These are phyloP conservation scores for Rhodotorula sp. DNA, from an alignment of 1,284 basidiomycete genomes.

Conservation along the genomic window DNA sequence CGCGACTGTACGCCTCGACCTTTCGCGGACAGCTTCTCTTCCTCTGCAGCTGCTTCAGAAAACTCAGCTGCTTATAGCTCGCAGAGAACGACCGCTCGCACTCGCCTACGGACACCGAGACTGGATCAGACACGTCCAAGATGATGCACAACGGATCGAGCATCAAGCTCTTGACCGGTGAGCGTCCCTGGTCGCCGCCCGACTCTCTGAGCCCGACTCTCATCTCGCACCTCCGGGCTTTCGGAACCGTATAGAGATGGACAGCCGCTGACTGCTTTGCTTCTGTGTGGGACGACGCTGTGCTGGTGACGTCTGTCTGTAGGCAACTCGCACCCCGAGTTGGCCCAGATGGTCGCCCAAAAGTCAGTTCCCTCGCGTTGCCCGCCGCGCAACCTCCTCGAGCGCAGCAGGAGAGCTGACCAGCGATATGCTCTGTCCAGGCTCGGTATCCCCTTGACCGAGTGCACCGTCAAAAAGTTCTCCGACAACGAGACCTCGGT, in stretches of 20 bases:
- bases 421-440: slow-evolving; percentile 53
- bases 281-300: background rate
- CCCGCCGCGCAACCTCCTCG: background rate
- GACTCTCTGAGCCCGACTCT: background rate
- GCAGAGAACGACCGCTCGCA: background rate
- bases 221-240: background rate
- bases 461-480: slow-evolving; percentile 91
- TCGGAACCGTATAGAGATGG: too few relatives aligned
- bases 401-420: slow-evolving; percentile 2
- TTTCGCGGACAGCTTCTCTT: background rate
- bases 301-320: slow-evolving; percentile 20
- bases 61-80: background rate
- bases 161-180: slow-evolving; percentile 87
- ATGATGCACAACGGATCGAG: slow-evolving; percentile 78
- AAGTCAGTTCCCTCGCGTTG: slow-evolving; percentile 63
- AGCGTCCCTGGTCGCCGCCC: slow-evolving; percentile 43
- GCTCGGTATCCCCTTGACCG: slow-evolving; percentile 85
- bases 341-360: slow-evolving; percentile 89
- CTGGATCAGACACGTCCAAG: background rate
- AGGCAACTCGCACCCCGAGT: slow-evolving; percentile 98
- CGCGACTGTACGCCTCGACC: background rate
- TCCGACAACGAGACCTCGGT: slow-evolving; percentile 56
- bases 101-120: too few relatives aligned
- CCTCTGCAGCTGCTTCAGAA: background rate
- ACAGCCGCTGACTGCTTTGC: too few relatives aligned